Evolutionary conservation across 2,329 filamentous ascomycete species (phyloP).

Genomic region (Trichoderma harzianum): DNA sequence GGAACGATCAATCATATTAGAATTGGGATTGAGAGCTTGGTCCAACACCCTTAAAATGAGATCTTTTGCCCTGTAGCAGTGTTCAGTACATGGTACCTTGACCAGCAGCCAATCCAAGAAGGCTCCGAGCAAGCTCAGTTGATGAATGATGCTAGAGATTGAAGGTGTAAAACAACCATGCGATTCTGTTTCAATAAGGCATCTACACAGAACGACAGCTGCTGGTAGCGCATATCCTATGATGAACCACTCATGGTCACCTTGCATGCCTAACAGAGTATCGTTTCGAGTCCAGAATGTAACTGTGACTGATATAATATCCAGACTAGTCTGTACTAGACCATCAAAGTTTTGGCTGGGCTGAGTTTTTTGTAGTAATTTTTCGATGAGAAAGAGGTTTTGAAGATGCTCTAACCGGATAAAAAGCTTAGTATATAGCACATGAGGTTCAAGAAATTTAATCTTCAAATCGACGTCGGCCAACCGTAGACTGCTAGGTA

Average conservation of each 20-base stretch:
- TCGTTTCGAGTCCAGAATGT: slow-evolving; percentile 3
- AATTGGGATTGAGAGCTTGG: neutral
- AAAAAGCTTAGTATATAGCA: neutral
- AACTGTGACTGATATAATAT: neutral
- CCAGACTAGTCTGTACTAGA: neutral
- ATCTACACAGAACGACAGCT: neutral
- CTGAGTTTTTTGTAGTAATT: neutral
- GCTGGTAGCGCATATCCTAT: neutral
- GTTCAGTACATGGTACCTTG: neutral
- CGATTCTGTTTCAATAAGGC: neutral
- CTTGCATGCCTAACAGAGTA: neutral
- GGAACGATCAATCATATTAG: neutral
- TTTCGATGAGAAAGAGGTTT: neutral
- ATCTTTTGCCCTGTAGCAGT: neutral
- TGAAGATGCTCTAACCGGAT: neutral
- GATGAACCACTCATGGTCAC: neutral
- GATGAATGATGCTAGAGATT: neutral
- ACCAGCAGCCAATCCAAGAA: neutral
- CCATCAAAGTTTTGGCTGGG: neutral
- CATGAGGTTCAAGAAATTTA: neutral
- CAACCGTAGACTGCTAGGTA: neutral
- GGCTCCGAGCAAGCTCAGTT: neutral
- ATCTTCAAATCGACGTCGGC: neutral
- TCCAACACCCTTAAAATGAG: neutral
- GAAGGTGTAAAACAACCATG: neutral